Conservation (phyloP, 345 rosid species). For the Leavenworthia alabamica region DNA sequence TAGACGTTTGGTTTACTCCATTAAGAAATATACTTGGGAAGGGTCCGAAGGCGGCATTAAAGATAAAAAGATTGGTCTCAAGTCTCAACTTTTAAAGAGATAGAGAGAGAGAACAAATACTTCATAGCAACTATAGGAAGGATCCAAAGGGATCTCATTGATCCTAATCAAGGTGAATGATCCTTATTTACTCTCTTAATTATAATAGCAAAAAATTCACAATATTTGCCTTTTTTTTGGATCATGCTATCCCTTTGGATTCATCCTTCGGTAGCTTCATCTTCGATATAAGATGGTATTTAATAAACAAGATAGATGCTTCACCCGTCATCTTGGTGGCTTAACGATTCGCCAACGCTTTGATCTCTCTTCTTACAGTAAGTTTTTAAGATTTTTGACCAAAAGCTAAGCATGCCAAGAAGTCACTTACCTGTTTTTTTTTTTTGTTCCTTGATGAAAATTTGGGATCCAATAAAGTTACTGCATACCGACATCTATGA, state of each 20-base stretch:
- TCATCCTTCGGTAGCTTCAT: constrained; percentile 45
- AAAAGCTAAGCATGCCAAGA: background rate
- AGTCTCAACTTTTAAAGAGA: constrained; percentile 4
- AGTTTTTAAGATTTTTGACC: background rate
- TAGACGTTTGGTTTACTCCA: constrained; percentile 5
- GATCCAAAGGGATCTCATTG: constrained; percentile 99
- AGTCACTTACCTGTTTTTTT: background rate
- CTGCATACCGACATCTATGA: background rate
- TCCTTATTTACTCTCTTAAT: constrained; percentile 19
- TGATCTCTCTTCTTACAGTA: constrained; percentile 9
- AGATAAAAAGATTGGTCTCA: background rate
- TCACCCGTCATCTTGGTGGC: background rate
- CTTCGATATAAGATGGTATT: background rate
- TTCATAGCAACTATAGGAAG: constrained; percentile 66
- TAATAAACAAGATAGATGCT: background rate
- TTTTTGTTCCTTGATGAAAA: background rate
- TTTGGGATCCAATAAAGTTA: background rate
- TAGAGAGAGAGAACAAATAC: constrained; percentile 5
- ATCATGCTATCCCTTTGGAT: constrained; percentile 91
- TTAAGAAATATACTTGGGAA: background rate
- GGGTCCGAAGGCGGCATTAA: constrained; percentile 1
- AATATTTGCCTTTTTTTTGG: constrained; percentile 89
- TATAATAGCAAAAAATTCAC: constrained; percentile 61
- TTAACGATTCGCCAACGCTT: background rate
- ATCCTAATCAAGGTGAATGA: constrained; percentile 43